Evolutionary conservation across 192 early-diverging fungal species (phyloP), one percentile per base, ranked within the genome.

Genomic region (Umbelopsis sp.): DNA sequence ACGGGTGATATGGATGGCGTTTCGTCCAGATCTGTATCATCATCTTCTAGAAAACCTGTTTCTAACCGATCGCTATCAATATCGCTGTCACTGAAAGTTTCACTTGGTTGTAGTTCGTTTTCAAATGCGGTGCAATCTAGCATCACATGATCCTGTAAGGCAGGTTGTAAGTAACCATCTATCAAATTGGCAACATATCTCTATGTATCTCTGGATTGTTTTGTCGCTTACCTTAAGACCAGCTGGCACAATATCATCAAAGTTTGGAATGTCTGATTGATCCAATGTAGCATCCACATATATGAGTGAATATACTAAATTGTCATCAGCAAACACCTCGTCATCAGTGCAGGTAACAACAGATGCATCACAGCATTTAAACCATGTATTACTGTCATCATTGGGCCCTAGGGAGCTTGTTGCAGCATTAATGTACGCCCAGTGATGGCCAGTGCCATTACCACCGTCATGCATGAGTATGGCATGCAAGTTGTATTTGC

Each of bases 351-450:
- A 67, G 12, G 55, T 8, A 9, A 46, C 50, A 48, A 79, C 73
- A 4, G 35, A 30, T 4, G 78, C 71, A 69, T 79, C 78, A 49
- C 74, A 69, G 58, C 74, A 79, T 25, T 66, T 70, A 30, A 75
- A 72, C 78, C 78, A 79, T 3, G 50, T 50, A 30, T 58, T 25
- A n/a, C 13, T 25, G 46, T 74, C 76, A 16, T 70, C 68, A 5
- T 69, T n/a, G 6, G 21, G n/a, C 18, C 52, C 41, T 8, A 37
- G 13, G 4, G 46, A 46, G 10, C 27, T 64, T 23, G 67, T 69
- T 13, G 61, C 70, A 1, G 77, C 69, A 68, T 70, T 74, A 15
- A 80, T 69, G 51, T 82, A 81, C 11, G 72, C 76, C 80, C 80
- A 81, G 23, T 74, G 51, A 61, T 78, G 76, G 5, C 73, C 77